Base-by-base conservation (phyloP, 2,329 filamentous ascomycete species). In the Mycogone perniciosa region DNA sequence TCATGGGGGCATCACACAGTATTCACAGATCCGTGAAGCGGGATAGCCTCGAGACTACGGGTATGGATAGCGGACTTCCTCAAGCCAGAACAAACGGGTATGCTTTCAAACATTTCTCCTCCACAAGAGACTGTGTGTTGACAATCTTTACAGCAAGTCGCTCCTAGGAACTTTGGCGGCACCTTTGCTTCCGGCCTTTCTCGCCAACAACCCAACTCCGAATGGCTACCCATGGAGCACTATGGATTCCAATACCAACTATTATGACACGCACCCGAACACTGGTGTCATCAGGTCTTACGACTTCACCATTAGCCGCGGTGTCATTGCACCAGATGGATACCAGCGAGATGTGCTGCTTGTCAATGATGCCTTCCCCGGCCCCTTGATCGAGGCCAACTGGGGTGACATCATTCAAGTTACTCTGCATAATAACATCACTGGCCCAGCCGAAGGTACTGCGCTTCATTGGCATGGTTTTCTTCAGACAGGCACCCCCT, bases 351-450 rank as follows among this genome's bases (percentile, higher is more conserved):
- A 68, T 4, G 74, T 73, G 4, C 75, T 90, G 53, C 71, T 87
- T 31, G 71, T 87, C 61, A 85, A 86, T 61, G 79, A 78, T 7
- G 75, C 80, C 40, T 84, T 80, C 54, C 86, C 86, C 1, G 86
- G 84, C 0, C 86, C 86, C 1, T 71, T 76, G 10, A 80, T 90
- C 48, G 75, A 77, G 53, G 83, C 78, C 13, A 76, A 83, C 63
- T 84, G 80, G 80, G 81, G 80, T 37, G 81, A 84, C 59, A 77
- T 68, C 29, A 74, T 82, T 42, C 69, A 86, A 48, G 79, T 89
- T 40, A 83, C 81, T 31, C 76, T 91, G 50, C 76, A 80, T 66
- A 93, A 93, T 67, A 78, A 82, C 45, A 79, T 90, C 9, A 78
- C 57, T 54, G 65, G 62, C 2, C 69, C 42, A 55, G 72, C 60